Base-by-base conservation (phyloP, 148 eudicot species). In the Rhododendron griersonianum region DNA sequence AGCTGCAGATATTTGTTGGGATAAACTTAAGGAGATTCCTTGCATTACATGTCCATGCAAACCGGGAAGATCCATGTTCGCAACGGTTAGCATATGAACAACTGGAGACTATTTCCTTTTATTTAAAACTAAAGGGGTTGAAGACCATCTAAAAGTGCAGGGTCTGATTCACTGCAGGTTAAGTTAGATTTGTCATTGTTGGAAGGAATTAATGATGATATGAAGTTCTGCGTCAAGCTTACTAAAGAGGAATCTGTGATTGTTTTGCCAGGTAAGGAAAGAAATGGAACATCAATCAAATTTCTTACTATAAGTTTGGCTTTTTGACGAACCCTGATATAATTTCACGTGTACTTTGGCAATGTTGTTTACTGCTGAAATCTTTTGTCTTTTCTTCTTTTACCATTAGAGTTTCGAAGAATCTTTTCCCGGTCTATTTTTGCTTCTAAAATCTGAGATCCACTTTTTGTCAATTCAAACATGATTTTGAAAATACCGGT, bases 211-310 rank as follows among this genome's bases (percentile, higher is more conserved):
- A 80, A 82, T 21, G 91, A 90, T 90, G 98, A 94, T 86, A 15
- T 89, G 44, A 94, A 94, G 82, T 93, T 94, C 79, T 92, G 93
- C 74, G 47, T 37, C 37, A 94, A 94, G 87, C 94, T 94, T 78
- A 93, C 93, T 35, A 90, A 90, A 78, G 94, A 93, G 86, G 94
- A 93, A 86, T 89, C 87, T 3, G 86, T 90, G 83, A 25, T 90
- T 13, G 81, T 90, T 78, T 23, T 23, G n/a, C n/a, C n/a, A n/a
- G n/a, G n/a, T n/a, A n/a, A n/a, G n/a, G n/a, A n/a, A n/a, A n/a
- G n/a, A n/a, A n/a, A n/a, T n/a, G n/a, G n/a, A n/a, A n/a, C n/a
- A n/a, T n/a, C n/a, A n/a, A n/a, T n/a, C n/a, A n/a, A n/a, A n/a
- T n/a, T n/a, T n/a, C n/a, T n/a, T n/a, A n/a, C n/a, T n/a, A n/a